Evolutionary conservation across 768 basidiomycete species (phyloP), one percentile per base, ranked within the genome.

Genomic region (Boletus tomentosulus): DNA sequence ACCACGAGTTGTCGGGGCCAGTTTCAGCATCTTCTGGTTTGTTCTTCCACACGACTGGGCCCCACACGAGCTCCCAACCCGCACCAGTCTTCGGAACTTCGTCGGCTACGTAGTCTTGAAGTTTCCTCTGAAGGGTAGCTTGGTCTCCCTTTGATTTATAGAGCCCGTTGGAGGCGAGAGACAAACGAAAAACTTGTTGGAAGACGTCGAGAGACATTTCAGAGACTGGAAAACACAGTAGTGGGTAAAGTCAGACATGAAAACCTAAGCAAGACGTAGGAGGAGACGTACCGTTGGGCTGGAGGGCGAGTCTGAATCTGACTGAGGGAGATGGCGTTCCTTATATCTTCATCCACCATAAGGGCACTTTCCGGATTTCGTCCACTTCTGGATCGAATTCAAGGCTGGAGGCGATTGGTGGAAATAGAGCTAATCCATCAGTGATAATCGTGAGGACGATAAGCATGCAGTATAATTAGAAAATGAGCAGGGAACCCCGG

Each of bases 1-100:
- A 56, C 51, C 55, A 58, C 27, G 55, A 48, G 38, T 48, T 48
- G 25, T 53, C 51, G n/a, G 55, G 57, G 2, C 46, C 47, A 5
- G 47, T 46, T 2, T 33, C 22, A 13, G 6, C 8, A 5, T 46
- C 24, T 15, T 37, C 38, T 16, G 57, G 51, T 2, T 25, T 19
- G 16, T 31, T 22, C 41, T 58, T 56, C 37, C 46, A 56, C 13
- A 56, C 48, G 15, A 48, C 37, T 7, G 54, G 57, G 13, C 54
- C 54, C 57, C 55, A 56, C 11, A 30, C 51, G 30, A 52, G 19
- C 9, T 34, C 19, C 57, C 54, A 56, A 6, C 10, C 44, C 25
- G 13, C 22, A n/a, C 54, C 43, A 11, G 48, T 15, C 5, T 4
- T 9, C 9, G 49, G 46, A 28, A 57, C 35, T 16, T 19, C 19